Conservation (phyloP, 495 filamentous ascomycete species). For the Articulospora tetracladia region DNA sequence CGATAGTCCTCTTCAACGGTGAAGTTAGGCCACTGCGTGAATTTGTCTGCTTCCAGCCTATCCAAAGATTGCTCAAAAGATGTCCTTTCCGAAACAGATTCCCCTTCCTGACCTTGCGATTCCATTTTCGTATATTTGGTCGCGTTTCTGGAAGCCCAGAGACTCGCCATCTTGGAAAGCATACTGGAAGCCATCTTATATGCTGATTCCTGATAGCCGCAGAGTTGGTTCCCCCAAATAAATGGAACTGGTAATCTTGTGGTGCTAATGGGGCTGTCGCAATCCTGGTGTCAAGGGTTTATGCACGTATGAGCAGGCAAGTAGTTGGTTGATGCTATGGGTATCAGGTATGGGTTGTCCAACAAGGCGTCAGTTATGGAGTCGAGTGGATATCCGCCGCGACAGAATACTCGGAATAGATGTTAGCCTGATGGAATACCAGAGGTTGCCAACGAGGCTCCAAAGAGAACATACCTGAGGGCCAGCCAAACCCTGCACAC, state of each 20-base stretch:
- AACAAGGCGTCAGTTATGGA: not conserved
- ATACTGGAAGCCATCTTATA: conserved; percentile 1
- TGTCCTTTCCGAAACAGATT: not conserved
- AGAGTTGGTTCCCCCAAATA: not conserved
- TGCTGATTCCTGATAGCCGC: not conserved
- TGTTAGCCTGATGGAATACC: not conserved
- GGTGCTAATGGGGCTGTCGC: not conserved
- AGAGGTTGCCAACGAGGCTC: too few relatives aligned
- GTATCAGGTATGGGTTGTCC: not conserved
- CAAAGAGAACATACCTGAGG: too few relatives aligned
- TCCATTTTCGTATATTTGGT: conserved; percentile 4
- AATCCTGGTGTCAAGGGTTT: not conserved
- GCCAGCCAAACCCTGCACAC: too few relatives aligned
- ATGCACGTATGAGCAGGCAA: not conserved
- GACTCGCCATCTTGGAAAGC: conserved; percentile 1
- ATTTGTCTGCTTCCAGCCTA: not conserved
- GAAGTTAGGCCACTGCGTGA: conserved; percentile 13
- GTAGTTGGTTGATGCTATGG: not conserved
- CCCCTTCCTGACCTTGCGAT: not conserved
- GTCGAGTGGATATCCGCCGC: not conserved
- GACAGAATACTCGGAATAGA: not conserved
- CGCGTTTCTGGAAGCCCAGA: not conserved
- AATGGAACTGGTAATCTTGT: not conserved
- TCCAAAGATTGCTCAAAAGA: conserved; percentile 4
- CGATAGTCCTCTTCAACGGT: not conserved